Evolutionary conservation across 768 basidiomycete genomes (phyloP).

Genomic region (Suillus placidus): DNA sequence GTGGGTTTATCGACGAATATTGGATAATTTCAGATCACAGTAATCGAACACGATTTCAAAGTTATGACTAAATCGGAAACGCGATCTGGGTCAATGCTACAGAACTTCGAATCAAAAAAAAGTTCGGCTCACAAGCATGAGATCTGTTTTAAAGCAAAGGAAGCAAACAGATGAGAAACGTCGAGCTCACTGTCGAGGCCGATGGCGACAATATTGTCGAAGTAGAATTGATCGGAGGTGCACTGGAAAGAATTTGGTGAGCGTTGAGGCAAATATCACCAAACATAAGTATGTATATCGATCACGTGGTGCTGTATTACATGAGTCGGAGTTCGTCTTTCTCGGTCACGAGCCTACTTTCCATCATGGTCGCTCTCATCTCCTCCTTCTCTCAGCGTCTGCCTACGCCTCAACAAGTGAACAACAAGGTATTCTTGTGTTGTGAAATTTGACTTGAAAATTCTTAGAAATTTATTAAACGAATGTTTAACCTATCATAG

Average conservation of each 20-base stretch:
- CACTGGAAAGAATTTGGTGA: neutral
- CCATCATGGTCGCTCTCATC: too few species aligned
- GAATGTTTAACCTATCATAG: neutral
- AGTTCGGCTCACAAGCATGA: neutral
- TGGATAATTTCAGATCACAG: neutral
- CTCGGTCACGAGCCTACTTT: neutral
- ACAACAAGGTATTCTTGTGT: neutral
- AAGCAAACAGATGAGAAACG: neutral
- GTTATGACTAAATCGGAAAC: constrained; percentile 3
- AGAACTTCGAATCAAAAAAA: too few species aligned
- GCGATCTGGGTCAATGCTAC: neutral
- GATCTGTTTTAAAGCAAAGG: neutral
- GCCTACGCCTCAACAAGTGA: neutral
- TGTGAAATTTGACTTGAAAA: neutral
- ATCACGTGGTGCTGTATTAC: neutral
- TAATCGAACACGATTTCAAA: neutral
- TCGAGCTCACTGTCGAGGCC: neutral
- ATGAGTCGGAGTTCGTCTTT: neutral
- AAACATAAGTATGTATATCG: neutral
- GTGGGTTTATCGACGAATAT: neutral
- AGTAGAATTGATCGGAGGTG: neutral
- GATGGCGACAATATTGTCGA: neutral
- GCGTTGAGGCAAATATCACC: neutral
- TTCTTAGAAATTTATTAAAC: neutral
- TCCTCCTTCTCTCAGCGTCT: neutral